Conservation (phyloP, 257 asterid species). For the Echium plantagineum region DNA sequence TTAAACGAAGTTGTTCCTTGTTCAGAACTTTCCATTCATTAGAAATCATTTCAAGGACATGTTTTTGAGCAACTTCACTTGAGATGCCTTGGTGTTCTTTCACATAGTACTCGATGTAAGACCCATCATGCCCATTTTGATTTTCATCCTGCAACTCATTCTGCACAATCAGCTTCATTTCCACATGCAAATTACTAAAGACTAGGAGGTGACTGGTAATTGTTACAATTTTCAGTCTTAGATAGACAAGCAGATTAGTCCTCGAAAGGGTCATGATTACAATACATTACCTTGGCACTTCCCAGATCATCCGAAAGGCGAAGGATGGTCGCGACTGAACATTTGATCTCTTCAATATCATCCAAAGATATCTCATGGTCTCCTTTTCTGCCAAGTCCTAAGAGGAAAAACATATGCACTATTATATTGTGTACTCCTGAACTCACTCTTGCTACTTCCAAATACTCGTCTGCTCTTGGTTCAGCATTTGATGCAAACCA, state of each 20-base stretch:
- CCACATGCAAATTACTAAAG: too few species aligned
- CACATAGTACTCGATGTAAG: slow-evolving; percentile 29
- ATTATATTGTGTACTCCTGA: slow-evolving; percentile 29
- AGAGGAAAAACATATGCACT: slow-evolving; percentile 19
- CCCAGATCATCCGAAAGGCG: slow-evolving; percentile 31
- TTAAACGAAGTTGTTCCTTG: slow-evolving; percentile 15
- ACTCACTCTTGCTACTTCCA: slow-evolving; percentile 34
- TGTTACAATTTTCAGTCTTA: too few species aligned
- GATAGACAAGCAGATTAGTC: too few species aligned
- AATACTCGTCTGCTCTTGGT: slow-evolving; percentile 22
- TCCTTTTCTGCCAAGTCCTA: slow-evolving; percentile 16
- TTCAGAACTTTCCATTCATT: slow-evolving; percentile 28
- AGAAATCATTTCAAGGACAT: slow-evolving; percentile 17
- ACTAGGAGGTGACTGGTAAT: too few species aligned
- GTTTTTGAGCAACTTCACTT: slow-evolving; percentile 15
- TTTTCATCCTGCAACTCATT: slow-evolving; percentile 23
- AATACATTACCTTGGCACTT: slow-evolving; percentile 32
- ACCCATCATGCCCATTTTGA: slow-evolving; percentile 34
- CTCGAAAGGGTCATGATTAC: too few species aligned
- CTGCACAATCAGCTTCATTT: not conserved
- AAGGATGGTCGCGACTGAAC: slow-evolving; percentile 30
- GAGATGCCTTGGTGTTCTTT: slow-evolving; percentile 20
- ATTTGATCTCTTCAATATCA: slow-evolving; percentile 12
- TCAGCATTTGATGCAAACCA: slow-evolving; percentile 19
- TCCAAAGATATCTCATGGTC: slow-evolving; percentile 3